Evolutionary conservation across 805 yeast genomes (phyloP), one percentile per base, ranked within the genome.

Genomic region (Candida berthetii): DNA sequence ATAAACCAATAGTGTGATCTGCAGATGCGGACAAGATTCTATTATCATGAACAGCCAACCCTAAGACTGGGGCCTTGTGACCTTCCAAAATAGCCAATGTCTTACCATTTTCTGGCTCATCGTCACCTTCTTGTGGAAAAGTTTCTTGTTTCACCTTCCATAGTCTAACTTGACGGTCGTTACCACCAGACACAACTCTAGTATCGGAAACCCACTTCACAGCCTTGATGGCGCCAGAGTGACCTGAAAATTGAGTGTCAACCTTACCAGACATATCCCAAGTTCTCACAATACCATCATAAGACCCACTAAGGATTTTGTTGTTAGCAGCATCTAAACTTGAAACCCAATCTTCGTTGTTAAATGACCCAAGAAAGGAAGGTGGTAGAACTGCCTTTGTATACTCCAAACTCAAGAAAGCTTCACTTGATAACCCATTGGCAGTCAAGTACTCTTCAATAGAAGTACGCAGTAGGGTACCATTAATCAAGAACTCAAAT

Each of bases 321-420:
- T 67, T 62, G 36, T 59, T 53, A 27, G 67, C 62, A 10, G 56
- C 64, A 45, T 67, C 78, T 52, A 68, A 62, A 1, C 95, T 75
- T 18, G 96, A 86, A 19, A 93, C 78, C 99, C 99, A 93, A 64
- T 93, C 99, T 47, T 91, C 96, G 57, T 91, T 89, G 56, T 80
- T 78, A 64, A 83, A 93, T 36, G 95, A 82, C 3, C 95, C 88
- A 48, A 89, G 68, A 56, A 78, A 90, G 20, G 91, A 80, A n/a
- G 99, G 99, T 16, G 99, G 99, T 39, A 91, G 73, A 31, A 89
- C 83, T 1, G 96, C 89, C 50, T 96, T 75, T 11, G 96, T 87
- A 66, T 93, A 93, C 58, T 93, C 99, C 37, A 93, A 67, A 24
- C 79, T 79, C 46, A 93, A 61, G 41, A 82, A 77, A 1, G 85